Conservation (phyloP, 768 basidiomycete species). For the Leccinellum rugosiceps region DNA sequence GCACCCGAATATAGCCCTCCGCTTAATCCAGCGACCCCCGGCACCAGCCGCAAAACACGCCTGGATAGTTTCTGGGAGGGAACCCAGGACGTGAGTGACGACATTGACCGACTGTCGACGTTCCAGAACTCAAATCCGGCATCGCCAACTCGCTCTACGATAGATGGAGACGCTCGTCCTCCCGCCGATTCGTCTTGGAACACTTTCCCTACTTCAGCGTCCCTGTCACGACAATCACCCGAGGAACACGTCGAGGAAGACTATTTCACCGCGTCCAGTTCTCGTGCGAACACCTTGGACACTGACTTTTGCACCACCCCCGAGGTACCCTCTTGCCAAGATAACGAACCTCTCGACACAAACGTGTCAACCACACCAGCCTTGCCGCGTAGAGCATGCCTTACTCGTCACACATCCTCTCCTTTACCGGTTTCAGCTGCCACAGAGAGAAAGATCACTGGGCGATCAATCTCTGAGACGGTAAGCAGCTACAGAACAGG, state of each 20-base stretch:
- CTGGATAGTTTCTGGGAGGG: conserved; percentile 76
- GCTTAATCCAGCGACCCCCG: conserved; percentile 41
- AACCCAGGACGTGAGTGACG: conserved; percentile 60
- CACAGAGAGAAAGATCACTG: conserved; percentile 31
- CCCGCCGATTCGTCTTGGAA: conserved; percentile 10
- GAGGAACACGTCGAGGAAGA: conserved; percentile 28
- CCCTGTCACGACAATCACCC: conserved; percentile 22
- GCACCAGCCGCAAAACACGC: conserved; percentile 51
- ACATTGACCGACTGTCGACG: conserved; percentile 20
- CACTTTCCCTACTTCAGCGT: too few species aligned
- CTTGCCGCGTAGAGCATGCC: conserved; percentile 47
- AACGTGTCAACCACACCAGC: conserved; percentile 42
- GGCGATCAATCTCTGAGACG: conserved; percentile 35
- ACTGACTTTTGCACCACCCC: conserved; percentile 5
- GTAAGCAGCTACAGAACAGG: conserved; percentile 35
- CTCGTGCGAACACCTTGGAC: conserved; percentile 23
- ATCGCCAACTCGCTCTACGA: conserved; percentile 18
- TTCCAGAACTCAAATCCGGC: conserved; percentile 23
- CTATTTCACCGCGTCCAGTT: conserved; percentile 29
- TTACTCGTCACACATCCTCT: conserved; percentile 63
- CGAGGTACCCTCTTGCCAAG: conserved; percentile 27
- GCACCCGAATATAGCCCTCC: conserved; percentile 34
- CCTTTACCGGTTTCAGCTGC: conserved; percentile 50
- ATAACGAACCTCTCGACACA: conserved; percentile 28
- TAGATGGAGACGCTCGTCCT: conserved; percentile 2